Conservation (phyloP, 768 basidiomycete species). For the Boletales sp. region DNA sequence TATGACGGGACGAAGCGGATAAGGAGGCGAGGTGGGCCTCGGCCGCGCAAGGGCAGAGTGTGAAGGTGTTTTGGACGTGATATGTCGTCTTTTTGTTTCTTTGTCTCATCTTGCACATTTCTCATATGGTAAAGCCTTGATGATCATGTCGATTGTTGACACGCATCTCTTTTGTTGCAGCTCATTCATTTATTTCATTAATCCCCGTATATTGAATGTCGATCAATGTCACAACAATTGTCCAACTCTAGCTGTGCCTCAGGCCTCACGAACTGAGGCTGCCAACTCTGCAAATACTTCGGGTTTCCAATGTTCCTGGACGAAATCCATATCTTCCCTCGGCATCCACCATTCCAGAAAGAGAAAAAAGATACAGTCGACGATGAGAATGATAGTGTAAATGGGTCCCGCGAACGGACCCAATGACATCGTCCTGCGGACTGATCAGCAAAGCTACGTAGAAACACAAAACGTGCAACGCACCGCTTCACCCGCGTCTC, state of each 20-base stretch:
- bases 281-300: constrained; percentile 20
- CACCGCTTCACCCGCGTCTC: constrained; percentile 77
- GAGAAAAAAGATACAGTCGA: constrained; percentile 85
- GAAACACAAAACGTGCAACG: constrained; percentile 8
- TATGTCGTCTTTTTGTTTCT: not conserved
- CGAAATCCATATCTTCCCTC: constrained; percentile 71
- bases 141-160: too few species aligned
- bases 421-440: constrained; percentile 65
- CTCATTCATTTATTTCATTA: constrained; percentile 17
- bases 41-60: constrained; percentile 18
- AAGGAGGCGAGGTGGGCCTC: constrained; percentile 21
- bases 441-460: not conserved
- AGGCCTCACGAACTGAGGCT: not conserved
- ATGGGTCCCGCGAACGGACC: constrained; percentile 85
- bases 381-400: constrained; percentile 81
- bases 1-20: constrained; percentile 21
- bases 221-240: not conserved
- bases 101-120: not conserved
- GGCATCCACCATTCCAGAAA: constrained; percentile 86
- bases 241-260: not conserved
- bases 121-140: not conserved
- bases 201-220: constrained; percentile 12
- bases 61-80: too few species aligned
- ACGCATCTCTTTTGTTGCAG: not conserved
- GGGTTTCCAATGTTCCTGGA: constrained; percentile 59